Conservation (phyloP, 306 rosid genomes). For the Clitoria ternatea region DNA sequence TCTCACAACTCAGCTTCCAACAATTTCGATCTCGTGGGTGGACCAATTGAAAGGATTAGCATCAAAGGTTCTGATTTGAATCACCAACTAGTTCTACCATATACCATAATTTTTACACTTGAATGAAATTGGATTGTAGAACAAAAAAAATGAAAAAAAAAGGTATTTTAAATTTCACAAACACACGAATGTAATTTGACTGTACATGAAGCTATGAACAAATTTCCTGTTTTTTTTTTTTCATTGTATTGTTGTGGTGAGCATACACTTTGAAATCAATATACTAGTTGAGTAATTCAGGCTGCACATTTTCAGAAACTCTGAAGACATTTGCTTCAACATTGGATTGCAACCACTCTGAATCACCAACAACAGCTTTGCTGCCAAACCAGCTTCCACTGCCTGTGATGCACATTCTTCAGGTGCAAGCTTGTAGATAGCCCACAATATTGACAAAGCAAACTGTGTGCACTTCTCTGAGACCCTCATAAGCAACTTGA, state of each 20-base stretch:
- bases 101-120: neutral
- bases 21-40: neutral
- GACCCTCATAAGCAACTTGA: slow-evolving; percentile 64
- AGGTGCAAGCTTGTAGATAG: slow-evolving; percentile 65
- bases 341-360: slow-evolving; percentile 77
- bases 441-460: slow-evolving; percentile 64
- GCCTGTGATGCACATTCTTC: slow-evolving; percentile 70
- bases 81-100: neutral
- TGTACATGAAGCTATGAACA: slow-evolving; percentile 35
- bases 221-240: neutral
- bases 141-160: neutral
- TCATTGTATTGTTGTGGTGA: slow-evolving; percentile 75
- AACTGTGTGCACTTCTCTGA: slow-evolving; percentile 71
- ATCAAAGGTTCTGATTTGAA: slow-evolving; percentile 12
- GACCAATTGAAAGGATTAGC: neutral
- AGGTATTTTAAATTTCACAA: slow-evolving; percentile 11
- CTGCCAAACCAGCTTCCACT: slow-evolving; percentile 76
- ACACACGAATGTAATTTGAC: too few relatives aligned
- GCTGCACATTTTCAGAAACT: slow-evolving; percentile 73
- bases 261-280: slow-evolving; percentile 81
- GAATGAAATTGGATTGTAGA: too few relatives aligned
- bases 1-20: slow-evolving; percentile 12
- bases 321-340: slow-evolving; percentile 64
- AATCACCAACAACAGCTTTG: slow-evolving; percentile 68
- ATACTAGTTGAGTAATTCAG: slow-evolving; percentile 55